These are phyloP conservation scores for Fusarium sp. DNA, from an alignment of 2,329 filamentous ascomycete genomes.

Conservation along the genomic window DNA sequence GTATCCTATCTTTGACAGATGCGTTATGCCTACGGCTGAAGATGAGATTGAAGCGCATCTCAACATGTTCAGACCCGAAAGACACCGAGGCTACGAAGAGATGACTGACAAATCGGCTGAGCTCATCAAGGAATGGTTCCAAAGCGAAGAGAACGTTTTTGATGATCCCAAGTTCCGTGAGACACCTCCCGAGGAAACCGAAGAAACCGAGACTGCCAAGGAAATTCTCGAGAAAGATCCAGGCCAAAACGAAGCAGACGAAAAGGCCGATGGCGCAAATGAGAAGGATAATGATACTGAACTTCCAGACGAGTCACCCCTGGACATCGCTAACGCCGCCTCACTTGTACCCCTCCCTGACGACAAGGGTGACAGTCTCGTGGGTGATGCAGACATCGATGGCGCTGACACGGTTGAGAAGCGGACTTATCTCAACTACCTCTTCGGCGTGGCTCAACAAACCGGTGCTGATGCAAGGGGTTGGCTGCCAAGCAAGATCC, in stretches of 20 bases:
- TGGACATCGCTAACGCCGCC: conserved; percentile 67
- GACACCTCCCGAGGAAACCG: conserved; percentile 54
- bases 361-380: conserved; percentile 52
- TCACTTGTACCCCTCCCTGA: conserved; percentile 64
- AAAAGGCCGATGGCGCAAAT: conserved; percentile 7
- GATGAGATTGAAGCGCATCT: conserved; percentile 83
- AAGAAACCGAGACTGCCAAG: conserved; percentile 48
- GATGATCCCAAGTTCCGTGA: conserved; percentile 63
- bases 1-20: conserved; percentile 61
- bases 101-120: conserved; percentile 72
- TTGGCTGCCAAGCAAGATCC: conserved; percentile 61
- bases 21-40: conserved; percentile 72
- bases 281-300: conserved; percentile 28
- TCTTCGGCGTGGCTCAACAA: conserved; percentile 64
- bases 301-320: conserved; percentile 56
- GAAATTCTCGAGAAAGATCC: conserved; percentile 43
- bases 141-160: conserved; percentile 59
- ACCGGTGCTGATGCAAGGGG: conserved; percentile 60
- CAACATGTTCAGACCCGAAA: conserved; percentile 72
- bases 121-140: conserved; percentile 70
- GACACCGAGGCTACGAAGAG: conserved; percentile 73
- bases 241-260: conserved; percentile 30
- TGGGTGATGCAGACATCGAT: conserved; percentile 50
- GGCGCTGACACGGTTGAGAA: conserved; percentile 54
- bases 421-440: conserved; percentile 62